These are phyloP conservation scores for Bacidia rubella DNA, from an alignment of 495 filamentous ascomycete species.

Conservation along the genomic window DNA sequence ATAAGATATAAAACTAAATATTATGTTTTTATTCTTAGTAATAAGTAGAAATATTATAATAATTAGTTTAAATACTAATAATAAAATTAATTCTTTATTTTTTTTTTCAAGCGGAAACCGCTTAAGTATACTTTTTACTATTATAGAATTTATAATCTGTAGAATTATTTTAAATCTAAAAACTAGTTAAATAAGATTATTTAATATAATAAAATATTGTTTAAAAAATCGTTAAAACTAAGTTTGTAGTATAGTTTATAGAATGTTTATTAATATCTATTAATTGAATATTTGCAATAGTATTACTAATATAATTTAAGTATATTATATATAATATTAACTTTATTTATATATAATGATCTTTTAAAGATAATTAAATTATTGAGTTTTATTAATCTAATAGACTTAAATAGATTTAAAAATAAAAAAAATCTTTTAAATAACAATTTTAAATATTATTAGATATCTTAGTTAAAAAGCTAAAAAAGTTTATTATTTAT, in stretches of 20 bases:
- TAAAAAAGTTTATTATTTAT: not conserved
- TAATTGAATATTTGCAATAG: no score
- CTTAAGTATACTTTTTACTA: not conserved
- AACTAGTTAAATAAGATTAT: not conserved
- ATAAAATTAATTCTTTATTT: not conserved
- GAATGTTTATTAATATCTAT: no score
- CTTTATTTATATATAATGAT: constrained; percentile 7
- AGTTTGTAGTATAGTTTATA: constrained; percentile 1
- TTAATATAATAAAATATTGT: not conserved
- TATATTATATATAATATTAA: no score
- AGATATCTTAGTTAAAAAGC: not conserved
- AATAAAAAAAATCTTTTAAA: no score
- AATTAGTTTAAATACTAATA: no score
- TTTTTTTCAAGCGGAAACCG: not conserved
- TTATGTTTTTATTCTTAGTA: no score
- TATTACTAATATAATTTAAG: no score
- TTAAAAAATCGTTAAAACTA: not conserved
- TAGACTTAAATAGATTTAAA: not conserved
- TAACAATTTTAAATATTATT: not conserved
- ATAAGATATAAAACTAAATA: no score
- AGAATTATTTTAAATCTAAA: not conserved
- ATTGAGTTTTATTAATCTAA: not conserved
- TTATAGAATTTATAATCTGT: no score
- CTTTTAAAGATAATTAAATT: not conserved
- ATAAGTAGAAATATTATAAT: no score